Conservation (phyloP, 495 filamentous ascomycete genomes). For the Neurospora cerealis region DNA sequence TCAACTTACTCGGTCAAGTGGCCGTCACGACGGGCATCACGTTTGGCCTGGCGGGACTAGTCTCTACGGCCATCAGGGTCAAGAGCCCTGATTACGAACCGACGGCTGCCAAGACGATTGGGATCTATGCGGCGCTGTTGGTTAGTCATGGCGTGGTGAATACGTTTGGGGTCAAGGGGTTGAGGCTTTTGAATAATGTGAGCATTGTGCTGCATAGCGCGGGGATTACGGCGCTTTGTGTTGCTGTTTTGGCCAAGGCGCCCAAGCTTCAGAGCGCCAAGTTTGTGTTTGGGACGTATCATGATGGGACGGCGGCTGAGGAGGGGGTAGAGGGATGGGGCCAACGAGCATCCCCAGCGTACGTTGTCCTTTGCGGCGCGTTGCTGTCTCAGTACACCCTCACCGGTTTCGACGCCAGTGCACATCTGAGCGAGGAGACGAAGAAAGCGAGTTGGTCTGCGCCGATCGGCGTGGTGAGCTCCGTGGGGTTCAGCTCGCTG, state of each 20-base stretch:
- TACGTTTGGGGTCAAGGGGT: conserved; percentile 47
- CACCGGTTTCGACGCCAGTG: conserved; percentile 43
- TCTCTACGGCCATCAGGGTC: conserved; percentile 48
- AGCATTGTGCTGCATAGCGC: conserved; percentile 51
- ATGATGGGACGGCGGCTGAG: conserved; percentile 44
- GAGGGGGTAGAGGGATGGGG: conserved; percentile 41
- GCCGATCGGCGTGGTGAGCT: conserved; percentile 50
- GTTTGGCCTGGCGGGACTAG: conserved; percentile 52
- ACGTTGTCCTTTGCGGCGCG: conserved; percentile 44
- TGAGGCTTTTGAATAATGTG: conserved; percentile 51
- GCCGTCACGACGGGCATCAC: conserved; percentile 60
- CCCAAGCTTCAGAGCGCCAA: conserved; percentile 49
- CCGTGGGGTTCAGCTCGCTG: conserved; percentile 45
- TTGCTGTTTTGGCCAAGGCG: conserved; percentile 52
- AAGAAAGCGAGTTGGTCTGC: conserved; percentile 49
- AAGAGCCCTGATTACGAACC: conserved; percentile 40
- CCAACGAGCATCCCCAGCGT: conserved; percentile 24
- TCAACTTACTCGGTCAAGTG: conserved; percentile 48
- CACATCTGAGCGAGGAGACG: conserved; percentile 52
- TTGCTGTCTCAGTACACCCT: conserved; percentile 48
- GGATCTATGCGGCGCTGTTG: conserved; percentile 52
- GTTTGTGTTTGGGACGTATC: conserved; percentile 48
- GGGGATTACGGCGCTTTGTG: conserved; percentile 45
- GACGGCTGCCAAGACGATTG: conserved; percentile 44
- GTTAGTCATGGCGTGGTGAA: conserved; percentile 47